Base-by-base conservation (phyloP, 2,329 filamentous ascomycete species). In the Fusarium austroafricanum region DNA sequence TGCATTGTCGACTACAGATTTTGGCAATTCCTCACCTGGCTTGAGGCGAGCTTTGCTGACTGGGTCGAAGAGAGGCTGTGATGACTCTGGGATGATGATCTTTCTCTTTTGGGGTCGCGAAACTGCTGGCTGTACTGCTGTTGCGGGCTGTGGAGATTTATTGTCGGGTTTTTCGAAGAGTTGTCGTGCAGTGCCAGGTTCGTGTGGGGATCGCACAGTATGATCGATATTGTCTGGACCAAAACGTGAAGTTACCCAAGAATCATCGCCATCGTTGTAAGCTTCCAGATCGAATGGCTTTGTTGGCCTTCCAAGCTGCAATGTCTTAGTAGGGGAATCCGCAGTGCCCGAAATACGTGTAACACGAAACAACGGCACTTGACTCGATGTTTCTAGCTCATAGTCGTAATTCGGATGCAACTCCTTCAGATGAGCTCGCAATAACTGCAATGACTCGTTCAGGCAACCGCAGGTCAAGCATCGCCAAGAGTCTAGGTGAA, bases 41-140 rank as follows among this genome's bases (percentile, higher is more conserved):
- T 81, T 79, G 21, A 89, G 79, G 10, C 77, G 78, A 10, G 82
- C 81, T 71, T 87, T 87, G 77, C 84, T 88, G 12, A 88, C 79
- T 3, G 85, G 82, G 70, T 89, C 85, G 61, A 83, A 89, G n/a
- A 89, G 80, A 9, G 82, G 81, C 56, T 86, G 84, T 26, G 80
- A 82, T 10, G 81, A 85, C 6, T 81, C 74, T 10, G 86, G 86
- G 33, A 88, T 82, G 23, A 82, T 55, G 23, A 83, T 73, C 67
- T 78, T 57, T 43, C 58, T 78, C 37, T 61, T 65, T 44, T 73
- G 58, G 46, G 65, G 46, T 58, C 58, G 54, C 46, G 46, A 49
- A 31, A 29, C 46, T 33, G 39, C 52, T 37, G 50, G 43, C 20
- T 51, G 56, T 15, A 35, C 44, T 38, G 46, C 44, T 31, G 47